A percentile compares a stretch with the other conserved stretches of the same genome.
Evolutionary conservation across 2,329 filamentous ascomycete genomes (phyloP).

Genomic region (Apiospora aurea): DNA sequence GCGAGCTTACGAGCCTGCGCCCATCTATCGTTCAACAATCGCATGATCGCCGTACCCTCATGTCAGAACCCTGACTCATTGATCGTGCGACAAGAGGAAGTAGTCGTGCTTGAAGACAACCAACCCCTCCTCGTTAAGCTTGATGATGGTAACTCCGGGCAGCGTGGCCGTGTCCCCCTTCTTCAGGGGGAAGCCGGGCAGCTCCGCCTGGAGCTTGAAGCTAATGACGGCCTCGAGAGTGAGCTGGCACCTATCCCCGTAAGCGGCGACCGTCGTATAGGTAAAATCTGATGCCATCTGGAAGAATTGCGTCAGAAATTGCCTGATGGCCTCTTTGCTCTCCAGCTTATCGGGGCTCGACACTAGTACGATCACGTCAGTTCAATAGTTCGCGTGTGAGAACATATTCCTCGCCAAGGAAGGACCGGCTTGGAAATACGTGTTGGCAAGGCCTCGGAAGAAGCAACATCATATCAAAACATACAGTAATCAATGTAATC

Average conservation of each 20-base stretch:
- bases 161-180: background rate
- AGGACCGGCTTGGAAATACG: no score
- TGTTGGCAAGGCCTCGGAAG: background rate
- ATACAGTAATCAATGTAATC: conserved; percentile 3
- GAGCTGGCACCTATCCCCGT: background rate
- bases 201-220: background rate
- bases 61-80: background rate
- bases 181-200: background rate
- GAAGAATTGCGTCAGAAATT: background rate
- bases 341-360: background rate
- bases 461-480: background rate
- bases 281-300: background rate
- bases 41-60: background rate
- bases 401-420: no score
- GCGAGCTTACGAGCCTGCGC: no score
- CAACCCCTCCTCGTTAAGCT: background rate
- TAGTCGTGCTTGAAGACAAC: background rate
- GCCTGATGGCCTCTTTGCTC: background rate
- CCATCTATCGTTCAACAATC: no score
- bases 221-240: background rate
- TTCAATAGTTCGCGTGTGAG: no score
- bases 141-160: background rate
- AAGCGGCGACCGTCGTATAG: background rate
- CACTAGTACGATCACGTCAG: background rate
- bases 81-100: background rate